phyloP scores from a whole-genome alignment of 2,329 filamentous ascomycete species.

The Colletotrichum tamarilloi region DNA sequence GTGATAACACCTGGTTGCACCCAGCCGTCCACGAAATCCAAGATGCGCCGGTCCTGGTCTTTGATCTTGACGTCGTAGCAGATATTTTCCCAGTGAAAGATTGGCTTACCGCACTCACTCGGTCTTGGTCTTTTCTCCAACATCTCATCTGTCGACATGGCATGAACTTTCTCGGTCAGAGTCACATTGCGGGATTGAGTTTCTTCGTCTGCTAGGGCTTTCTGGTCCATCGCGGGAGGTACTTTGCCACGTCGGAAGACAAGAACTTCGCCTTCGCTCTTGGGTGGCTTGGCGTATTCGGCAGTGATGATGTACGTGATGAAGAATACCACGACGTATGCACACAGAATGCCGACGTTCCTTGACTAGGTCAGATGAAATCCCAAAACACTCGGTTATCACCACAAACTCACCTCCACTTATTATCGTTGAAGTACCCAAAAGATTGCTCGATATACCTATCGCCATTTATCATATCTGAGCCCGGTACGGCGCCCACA shows the following conservation, averaged over 20 bases:
- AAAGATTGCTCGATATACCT: slow-evolving; percentile 55
- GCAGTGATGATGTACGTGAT: slow-evolving; percentile 70
- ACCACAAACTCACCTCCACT: slow-evolving; percentile 51
- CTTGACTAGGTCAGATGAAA: slow-evolving; percentile 43
- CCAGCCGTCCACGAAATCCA: slow-evolving; percentile 81
- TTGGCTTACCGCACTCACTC: slow-evolving; percentile 29
- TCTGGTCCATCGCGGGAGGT: slow-evolving; percentile 54
- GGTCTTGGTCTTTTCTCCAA: slow-evolving; percentile 7
- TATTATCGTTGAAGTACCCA: slow-evolving; percentile 54
- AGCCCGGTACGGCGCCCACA: slow-evolving; percentile 57
- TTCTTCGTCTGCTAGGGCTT: slow-evolving; percentile 20
- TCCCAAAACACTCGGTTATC: fast-evolving
- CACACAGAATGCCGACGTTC: slow-evolving; percentile 77
- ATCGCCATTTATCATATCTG: slow-evolving; percentile 54
- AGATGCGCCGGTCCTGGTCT: slow-evolving; percentile 69
- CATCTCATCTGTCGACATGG: not conserved
- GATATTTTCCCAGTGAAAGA: slow-evolving; percentile 78
- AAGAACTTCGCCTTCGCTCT: slow-evolving; percentile 81
- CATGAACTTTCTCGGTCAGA: not conserved
- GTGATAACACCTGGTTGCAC: slow-evolving; percentile 81
- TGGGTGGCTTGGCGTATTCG: slow-evolving; percentile 73
- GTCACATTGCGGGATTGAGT: not conserved
- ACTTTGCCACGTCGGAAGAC: slow-evolving; percentile 63
- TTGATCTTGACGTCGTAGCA: slow-evolving; percentile 75
- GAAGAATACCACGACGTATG: slow-evolving; percentile 70